Evolutionary conservation across 176 grass and related monocot genomes (phyloP).

Genomic region (Neostapfia colusana): DNA sequence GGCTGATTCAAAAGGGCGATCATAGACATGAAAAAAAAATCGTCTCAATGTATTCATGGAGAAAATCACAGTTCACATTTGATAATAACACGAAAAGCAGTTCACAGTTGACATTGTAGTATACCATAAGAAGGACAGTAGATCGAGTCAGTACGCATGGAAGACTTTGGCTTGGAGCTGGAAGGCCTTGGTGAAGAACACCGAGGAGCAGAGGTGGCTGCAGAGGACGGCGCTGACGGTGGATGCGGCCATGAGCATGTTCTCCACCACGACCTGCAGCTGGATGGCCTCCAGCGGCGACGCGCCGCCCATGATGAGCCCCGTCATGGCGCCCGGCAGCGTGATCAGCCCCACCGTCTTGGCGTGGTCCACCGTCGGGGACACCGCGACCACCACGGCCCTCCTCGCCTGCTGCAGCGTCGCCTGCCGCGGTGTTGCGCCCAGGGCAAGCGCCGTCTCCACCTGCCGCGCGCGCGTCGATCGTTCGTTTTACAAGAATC

Average conservation of each 20-base stretch:
- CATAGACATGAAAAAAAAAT: no score
- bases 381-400: conserved; percentile 59
- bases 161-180: conserved; percentile 67
- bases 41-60: no score
- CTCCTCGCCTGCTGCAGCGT: conserved; percentile 65
- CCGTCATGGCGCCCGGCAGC: conserved; percentile 77
- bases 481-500: no score
- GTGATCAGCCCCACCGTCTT: conserved; percentile 82
- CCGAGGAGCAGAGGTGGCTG: conserved; percentile 82
- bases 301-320: conserved; percentile 79
- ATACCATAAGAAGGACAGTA: no score
- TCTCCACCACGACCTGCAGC: conserved; percentile 79
- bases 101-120: no score
- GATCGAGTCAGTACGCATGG: conserved; percentile 29
- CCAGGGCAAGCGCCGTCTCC: conserved; percentile 81
- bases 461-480: no score
- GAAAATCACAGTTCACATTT: no score
- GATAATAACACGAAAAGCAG: no score
- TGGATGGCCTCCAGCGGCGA: conserved; percentile 81
- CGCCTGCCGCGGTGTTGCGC: conserved; percentile 79
- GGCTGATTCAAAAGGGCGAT: no score
- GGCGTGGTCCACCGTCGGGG: conserved; percentile 58
- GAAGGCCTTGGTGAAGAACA: conserved; percentile 84
- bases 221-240: conserved; percentile 83
- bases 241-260: conserved; percentile 81